Evolutionary conservation across 257 asterid genomes (phyloP).

Genomic region (Eucommia ulmoides): DNA sequence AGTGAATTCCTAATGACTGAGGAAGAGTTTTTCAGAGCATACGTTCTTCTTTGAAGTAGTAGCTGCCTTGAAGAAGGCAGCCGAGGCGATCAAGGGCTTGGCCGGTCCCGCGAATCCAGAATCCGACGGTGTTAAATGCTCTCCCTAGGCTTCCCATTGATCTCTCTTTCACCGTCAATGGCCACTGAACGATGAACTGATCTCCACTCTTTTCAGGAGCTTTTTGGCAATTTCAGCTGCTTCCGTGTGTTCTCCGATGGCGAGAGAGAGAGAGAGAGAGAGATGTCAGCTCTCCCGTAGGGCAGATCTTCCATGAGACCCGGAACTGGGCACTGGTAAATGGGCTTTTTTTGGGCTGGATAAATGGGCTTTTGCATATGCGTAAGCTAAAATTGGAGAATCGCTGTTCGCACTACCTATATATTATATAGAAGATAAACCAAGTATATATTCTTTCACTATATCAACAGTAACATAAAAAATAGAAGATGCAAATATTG

Average conservation of each 20-base stretch:
- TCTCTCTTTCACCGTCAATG: neutral
- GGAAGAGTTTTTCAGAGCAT: neutral
- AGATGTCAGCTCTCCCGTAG: neutral
- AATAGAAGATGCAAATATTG: too few species aligned
- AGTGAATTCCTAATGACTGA: neutral
- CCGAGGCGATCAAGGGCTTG: slow-evolving; percentile 83
- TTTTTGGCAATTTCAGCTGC: neutral
- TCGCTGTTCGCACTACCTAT: too few species aligned
- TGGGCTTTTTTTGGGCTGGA: too few species aligned
- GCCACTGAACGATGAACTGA: neutral
- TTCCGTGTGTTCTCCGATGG: neutral
- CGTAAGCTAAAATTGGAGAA: too few species aligned
- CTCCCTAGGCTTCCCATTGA: slow-evolving; percentile 65
- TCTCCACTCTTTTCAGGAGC: neutral
- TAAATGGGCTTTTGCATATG: too few species aligned
- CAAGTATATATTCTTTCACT: too few species aligned
- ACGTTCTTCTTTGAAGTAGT: slow-evolving; percentile 53
- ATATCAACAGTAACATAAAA: too few species aligned
- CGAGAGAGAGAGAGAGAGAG: neutral
- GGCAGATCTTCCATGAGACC: neutral
- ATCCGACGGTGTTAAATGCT: slow-evolving; percentile 58
- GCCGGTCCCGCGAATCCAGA: slow-evolving; percentile 61
- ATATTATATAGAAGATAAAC: too few species aligned
- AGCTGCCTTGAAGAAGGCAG: slow-evolving; percentile 49
- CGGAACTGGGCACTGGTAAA: too few species aligned